phyloP scores from a whole-genome alignment of 257 asterid species.

The Sherardia arvensis region DNA sequence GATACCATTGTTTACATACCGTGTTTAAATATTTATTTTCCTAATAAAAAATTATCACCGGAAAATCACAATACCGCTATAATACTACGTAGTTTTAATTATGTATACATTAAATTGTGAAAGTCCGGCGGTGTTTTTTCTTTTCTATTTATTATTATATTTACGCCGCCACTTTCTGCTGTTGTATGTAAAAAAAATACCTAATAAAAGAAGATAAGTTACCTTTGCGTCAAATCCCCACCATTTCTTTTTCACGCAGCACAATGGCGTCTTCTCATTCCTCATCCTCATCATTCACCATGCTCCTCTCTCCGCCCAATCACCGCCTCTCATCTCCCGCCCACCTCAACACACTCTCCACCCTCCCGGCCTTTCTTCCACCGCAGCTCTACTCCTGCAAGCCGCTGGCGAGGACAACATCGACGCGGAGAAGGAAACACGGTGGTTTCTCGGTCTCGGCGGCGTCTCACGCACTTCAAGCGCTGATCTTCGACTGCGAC shows the following conservation, averaged over 20 bases:
- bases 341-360: slow-evolving; percentile 22
- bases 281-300: slow-evolving; percentile 11
- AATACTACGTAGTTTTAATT: too few relatives aligned
- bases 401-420: neutral
- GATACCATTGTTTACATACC: too few relatives aligned
- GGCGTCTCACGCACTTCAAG: slow-evolving; percentile 50
- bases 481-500: slow-evolving; percentile 85
- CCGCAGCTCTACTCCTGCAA: slow-evolving; percentile 2
- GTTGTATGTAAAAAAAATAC: too few relatives aligned
- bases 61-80: too few relatives aligned
- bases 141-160: too few relatives aligned
- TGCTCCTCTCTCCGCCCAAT: slow-evolving; percentile 39
- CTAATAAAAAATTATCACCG: too few relatives aligned
- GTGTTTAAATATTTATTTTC: too few relatives aligned
- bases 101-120: too few relatives aligned
- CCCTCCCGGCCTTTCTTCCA: slow-evolving; percentile 18
- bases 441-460: slow-evolving; percentile 30
- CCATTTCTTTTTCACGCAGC: slow-evolving; percentile 11
- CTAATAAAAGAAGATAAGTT: too few relatives aligned
- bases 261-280: slow-evolving; percentile 50
- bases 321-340: slow-evolving; percentile 17
- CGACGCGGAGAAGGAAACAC: slow-evolving; percentile 13
- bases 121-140: too few relatives aligned
- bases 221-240: neutral
- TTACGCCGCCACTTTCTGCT: too few relatives aligned